Evolutionary conservation across 352 stramenopile genomes (phyloP), one percentile per base, ranked within the genome.

Genomic region (Globisporangium iwayamae): DNA sequence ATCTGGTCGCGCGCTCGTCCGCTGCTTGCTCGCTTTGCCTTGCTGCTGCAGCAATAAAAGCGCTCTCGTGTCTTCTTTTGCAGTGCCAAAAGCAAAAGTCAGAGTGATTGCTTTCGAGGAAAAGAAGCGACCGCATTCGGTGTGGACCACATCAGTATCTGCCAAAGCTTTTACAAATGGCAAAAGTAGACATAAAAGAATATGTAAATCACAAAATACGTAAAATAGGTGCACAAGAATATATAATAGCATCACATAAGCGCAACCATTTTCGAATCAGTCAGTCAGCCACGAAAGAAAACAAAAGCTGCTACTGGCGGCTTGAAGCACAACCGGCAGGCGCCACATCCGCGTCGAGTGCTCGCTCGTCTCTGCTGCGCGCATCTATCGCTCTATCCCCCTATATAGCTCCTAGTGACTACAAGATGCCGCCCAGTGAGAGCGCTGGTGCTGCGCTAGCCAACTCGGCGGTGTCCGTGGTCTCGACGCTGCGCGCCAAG

Each of bases 401-500:
- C 7, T 56, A 16, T 22, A 8, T 16, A 32, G 30, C 9, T 38
- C 13, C 41, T 20, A 13, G 32, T 36, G 36, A 7, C 51, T 5
- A 32, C 13, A 61, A 25, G 18, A 63, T 57, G 62, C 11, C 38
- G 56, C 56, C 56, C 7, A 64, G 56, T 52, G 63, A 68, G 36
- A 68, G 38, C 43, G 25, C 25, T 28, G 45, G 52, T 41, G 30
- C 60, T 1, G 38, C 47, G 39, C 47, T 60, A 34, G 39, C 50
- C 6, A 65, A 65, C 57, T 59, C 64, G 10, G 43, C 52, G 22
- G 16, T 11, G 14, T 56, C 25, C 7, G 34, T 63, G 9, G 22
- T 28, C 8, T 47, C 34, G 48, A 22, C 58, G 41, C 50, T 71
- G 50, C 82, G 84, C 39, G 80, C 70, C 34, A 75, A 72, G 0